Conservation (phyloP, 441 rosid species). For the Dalechampia spathulata region DNA sequence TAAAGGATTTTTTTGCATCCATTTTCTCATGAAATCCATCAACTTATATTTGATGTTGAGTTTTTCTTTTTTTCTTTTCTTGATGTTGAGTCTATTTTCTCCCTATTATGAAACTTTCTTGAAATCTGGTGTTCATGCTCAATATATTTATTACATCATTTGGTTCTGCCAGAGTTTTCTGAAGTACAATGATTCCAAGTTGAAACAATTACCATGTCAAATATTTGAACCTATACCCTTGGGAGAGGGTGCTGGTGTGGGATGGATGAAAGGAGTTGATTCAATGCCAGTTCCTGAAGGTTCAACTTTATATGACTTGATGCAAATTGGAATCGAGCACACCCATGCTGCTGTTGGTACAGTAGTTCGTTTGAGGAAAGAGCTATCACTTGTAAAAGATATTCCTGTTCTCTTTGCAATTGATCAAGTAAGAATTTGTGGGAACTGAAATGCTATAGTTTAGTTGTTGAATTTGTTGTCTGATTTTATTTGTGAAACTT, state of each 20-base stretch:
- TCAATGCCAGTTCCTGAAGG: constrained; percentile 58
- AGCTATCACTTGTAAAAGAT: constrained; percentile 80
- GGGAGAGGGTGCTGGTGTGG: constrained; percentile 95
- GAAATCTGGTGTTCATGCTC: background rate
- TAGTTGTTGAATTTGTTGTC: background rate
- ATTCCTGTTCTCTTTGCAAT: constrained; percentile 84
- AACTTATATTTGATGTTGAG: too few relatives aligned
- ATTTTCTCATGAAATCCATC: too few relatives aligned
- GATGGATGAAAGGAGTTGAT: constrained; percentile 71
- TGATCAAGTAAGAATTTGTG: constrained; percentile 84
- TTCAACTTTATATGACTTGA: constrained; percentile 68
- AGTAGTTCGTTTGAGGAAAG: constrained; percentile 75
- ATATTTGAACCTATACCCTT: constrained; percentile 64
- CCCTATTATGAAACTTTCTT: background rate
- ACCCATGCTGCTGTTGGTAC: constrained; percentile 85
- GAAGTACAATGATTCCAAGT: constrained; percentile 52
- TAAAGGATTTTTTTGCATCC: too few relatives aligned
- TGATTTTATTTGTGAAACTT: background rate
- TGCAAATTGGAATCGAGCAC: constrained; percentile 73
- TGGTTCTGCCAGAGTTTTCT: constrained; percentile 53
- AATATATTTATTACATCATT: constrained; percentile 11
- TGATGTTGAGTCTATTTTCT: too few relatives aligned
- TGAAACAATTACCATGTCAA: constrained; percentile 63
- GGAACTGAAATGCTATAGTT: background rate
- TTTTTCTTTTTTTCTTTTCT: too few relatives aligned